Conservation (phyloP, 495 filamentous ascomycete species). For the Penicillium herquei region DNA sequence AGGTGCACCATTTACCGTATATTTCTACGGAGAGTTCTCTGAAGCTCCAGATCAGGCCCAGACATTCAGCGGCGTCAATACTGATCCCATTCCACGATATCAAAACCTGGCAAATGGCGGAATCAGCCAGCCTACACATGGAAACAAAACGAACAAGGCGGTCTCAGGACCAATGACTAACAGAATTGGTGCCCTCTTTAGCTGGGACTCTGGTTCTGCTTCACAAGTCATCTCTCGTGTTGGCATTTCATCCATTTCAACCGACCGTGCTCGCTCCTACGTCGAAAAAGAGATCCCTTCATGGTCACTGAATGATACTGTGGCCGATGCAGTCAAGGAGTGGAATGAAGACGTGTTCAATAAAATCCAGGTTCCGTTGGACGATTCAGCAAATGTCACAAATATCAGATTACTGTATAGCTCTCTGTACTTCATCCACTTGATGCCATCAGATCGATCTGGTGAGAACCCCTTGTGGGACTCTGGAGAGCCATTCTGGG, state of each 20-base stretch:
- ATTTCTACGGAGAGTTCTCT: constrained; percentile 64
- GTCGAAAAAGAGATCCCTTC: constrained; percentile 60
- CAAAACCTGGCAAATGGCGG: constrained; percentile 30
- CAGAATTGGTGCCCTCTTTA: constrained; percentile 36
- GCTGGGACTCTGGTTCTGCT: constrained; percentile 25
- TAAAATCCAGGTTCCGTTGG: constrained; percentile 55
- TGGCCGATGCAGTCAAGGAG: constrained; percentile 48
- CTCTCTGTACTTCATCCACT: constrained; percentile 65
- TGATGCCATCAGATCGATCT: constrained; percentile 71
- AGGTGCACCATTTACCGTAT: constrained; percentile 60
- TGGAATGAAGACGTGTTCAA: constrained; percentile 64
- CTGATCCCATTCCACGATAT: constrained; percentile 33
- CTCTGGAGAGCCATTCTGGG: constrained; percentile 67
- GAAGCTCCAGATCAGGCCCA: constrained; percentile 33
- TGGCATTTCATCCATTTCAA: constrained; percentile 54
- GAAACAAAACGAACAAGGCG: constrained; percentile 23
- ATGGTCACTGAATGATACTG: constrained; percentile 44
- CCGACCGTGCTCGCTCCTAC: constrained; percentile 37
- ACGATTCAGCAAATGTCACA: constrained; percentile 51
- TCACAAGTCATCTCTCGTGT: constrained; percentile 55
- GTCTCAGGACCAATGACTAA: constrained; percentile 36
- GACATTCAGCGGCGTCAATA: constrained; percentile 54
- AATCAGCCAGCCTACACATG: constrained; percentile 23
- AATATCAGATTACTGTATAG: constrained; percentile 67
- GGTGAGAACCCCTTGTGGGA: constrained; percentile 72